Evolutionary conservation across 2,329 filamentous ascomycete genomes (phyloP), one percentile per base, ranked within the genome.

Genomic region (Ambrosiella beaveri): DNA sequence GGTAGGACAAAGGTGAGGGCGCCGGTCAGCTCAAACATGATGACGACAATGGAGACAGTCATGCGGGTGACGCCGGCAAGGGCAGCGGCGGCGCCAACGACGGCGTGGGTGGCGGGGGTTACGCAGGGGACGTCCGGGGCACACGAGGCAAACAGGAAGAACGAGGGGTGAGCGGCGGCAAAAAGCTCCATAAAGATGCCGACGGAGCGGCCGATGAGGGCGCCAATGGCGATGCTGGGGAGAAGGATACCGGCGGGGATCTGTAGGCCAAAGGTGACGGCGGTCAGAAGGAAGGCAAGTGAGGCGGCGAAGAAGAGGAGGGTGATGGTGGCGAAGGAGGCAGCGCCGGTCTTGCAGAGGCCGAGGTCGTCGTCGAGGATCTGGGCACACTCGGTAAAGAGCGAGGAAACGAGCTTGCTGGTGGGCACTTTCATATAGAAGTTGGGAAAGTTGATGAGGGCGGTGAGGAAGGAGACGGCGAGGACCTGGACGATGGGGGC

Each of bases 1-100:
- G 93, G 93, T 7, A 98, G 80, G 54, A 98, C 91, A 67, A 97
- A 97, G 0, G 89, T 95, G 36, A 98, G 77, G 1, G 93, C 93
- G 56, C 93, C 93, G 0, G 93, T 98, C 58, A 98, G 82, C 73
- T 98, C 93, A 66, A 98, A 98, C 86, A 96, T 96, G 72, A 98
- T 98, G 65, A 97, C 93, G 3, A 98, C 91, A 63, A 98, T 96
- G 11, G 90, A 96, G 9, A 96, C 89, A 0, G 93, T 98, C 83
- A 98, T 94, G 64, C 91, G 82, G 15, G 91, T 97, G 40, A 94
- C 88, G 53, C 93, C 93, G 5, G 87, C 88, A 1, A 98, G 80
- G n/a, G 91, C 88, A 3, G 93, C 90, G 0, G 93, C 91, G 0
- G 93, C 93, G 39, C 93, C 93, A 62, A 98, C 86, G 65, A 98